These are phyloP conservation scores for Solanum clarkiae DNA, from an alignment of 257 asterid genomes.

Conservation along the genomic window DNA sequence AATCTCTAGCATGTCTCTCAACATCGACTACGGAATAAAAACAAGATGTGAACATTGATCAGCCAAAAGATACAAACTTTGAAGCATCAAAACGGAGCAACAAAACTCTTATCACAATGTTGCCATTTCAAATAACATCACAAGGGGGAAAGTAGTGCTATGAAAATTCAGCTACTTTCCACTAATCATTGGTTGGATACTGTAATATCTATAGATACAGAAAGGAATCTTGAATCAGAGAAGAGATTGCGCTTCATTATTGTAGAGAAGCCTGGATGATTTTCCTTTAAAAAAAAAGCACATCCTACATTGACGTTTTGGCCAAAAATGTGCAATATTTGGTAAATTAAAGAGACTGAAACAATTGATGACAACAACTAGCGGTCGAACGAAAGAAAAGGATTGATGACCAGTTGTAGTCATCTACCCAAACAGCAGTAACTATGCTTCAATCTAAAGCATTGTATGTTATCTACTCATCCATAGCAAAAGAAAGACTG, in stretches of 20 bases:
- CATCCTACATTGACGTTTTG: not conserved
- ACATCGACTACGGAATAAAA: slow-evolving; percentile 58
- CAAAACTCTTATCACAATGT: not conserved
- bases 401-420: not conserved
- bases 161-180: not conserved
- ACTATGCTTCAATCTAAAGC: not conserved
- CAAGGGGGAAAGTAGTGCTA: not conserved
- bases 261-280: not conserved
- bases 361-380: not conserved
- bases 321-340: not conserved
- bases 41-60: not conserved
- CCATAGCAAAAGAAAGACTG: not conserved
- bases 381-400: no score
- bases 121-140: not conserved
- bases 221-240: not conserved
- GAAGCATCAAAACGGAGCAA: not conserved
- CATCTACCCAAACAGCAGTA: not conserved
- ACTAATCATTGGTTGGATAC: not conserved
- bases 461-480: not conserved
- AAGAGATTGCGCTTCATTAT: not conserved
- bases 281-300: not conserved
- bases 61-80: not conserved
- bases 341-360: not conserved
- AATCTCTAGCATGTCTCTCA: slow-evolving; percentile 91
- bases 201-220: not conserved